Evolutionary conservation across 768 basidiomycete genomes (phyloP).

Genomic region (Lactarius vividus): DNA sequence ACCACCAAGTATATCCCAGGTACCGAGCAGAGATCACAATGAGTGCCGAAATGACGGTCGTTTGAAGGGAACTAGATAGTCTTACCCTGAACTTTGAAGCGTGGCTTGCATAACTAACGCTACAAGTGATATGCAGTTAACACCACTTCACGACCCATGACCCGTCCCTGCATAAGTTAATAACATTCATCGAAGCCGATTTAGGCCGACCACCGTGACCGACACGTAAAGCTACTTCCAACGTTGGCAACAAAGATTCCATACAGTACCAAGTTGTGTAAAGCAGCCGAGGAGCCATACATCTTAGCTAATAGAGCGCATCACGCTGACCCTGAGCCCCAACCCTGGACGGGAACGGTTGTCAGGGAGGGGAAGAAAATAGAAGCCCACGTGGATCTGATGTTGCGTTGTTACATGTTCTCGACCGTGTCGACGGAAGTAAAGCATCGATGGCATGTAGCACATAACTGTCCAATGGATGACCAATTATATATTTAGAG

Average conservation of each 20-base stretch:
- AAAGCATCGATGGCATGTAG: too few species aligned
- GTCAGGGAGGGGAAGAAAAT: too few species aligned
- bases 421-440: neutral
- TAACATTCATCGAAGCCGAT: slow-evolving; percentile 45
- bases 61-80: neutral
- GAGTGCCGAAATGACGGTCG: neutral
- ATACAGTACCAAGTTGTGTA: too few species aligned
- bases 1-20: neutral
- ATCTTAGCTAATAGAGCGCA: too few species aligned
- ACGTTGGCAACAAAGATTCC: too few species aligned
- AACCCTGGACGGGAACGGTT: too few species aligned
- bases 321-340: too few species aligned
- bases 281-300: too few species aligned
- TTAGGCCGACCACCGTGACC: slow-evolving; percentile 38
- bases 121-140: neutral
- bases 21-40: neutral
- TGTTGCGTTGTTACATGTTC: too few species aligned
- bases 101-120: neutral
- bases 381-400: too few species aligned
- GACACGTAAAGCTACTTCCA: too few species aligned
- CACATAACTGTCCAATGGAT: slow-evolving; percentile 24
- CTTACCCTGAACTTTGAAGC: neutral
- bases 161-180: slow-evolving; percentile 31
- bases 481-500: slow-evolving; percentile 6
- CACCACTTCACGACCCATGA: neutral